A percentile compares a stretch with the other conserved stretches of the same genome.
Conservation (phyloP, 805 yeast species). For the Suhomyces prunicola region DNA sequence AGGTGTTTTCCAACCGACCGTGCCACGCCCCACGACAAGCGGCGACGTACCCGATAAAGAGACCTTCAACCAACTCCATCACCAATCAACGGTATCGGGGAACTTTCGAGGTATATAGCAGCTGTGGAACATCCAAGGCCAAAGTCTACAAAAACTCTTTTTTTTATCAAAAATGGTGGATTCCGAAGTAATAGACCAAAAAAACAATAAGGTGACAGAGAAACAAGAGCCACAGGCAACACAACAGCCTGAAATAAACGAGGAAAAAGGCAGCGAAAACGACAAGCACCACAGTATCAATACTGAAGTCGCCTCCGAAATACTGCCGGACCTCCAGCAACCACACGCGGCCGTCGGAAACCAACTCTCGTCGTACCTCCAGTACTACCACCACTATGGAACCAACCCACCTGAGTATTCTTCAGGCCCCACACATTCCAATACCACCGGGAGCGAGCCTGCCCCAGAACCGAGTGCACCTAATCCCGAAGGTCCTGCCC, state of each 20-base stretch:
- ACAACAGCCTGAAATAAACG: not conserved
- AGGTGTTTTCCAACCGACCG: not conserved
- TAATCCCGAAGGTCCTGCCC: not conserved
- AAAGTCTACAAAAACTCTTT: not conserved
- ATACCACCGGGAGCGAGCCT: not conserved
- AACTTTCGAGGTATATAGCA: not conserved
- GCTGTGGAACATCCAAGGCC: not conserved
- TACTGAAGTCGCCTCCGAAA: not conserved
- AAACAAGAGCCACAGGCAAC: not conserved
- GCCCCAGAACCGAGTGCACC: not conserved
- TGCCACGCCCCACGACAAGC: not conserved
- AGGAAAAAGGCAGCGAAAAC: not conserved
- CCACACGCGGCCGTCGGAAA: constrained; percentile 2
- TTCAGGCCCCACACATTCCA: not conserved
- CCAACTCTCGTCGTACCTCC: constrained; percentile 4
- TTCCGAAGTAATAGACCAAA: not conserved
- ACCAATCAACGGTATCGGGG: not conserved
- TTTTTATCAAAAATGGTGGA: not conserved
- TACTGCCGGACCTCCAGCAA: not conserved
- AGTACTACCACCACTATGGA: constrained; percentile 3
- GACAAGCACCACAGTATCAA: not conserved
- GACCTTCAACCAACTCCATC: not conserved
- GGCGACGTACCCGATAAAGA: not conserved
- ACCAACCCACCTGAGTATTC: not conserved
- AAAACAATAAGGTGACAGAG: not conserved